Base-by-base conservation (phyloP, 2,329 filamentous ascomycete species). In the Rhinocladiella similis region DNA sequence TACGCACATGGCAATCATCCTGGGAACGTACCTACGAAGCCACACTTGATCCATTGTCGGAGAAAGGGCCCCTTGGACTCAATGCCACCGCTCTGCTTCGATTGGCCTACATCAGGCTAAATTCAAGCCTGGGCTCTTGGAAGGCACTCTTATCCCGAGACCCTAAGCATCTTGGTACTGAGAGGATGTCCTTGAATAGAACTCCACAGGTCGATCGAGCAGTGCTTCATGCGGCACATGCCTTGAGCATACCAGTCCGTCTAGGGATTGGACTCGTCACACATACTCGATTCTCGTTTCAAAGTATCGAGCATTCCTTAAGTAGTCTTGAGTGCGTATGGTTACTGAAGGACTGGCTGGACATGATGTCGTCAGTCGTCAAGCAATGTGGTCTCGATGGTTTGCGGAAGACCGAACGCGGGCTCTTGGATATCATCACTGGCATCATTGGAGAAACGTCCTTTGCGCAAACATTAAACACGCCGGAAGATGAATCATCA, bases 241-340 rank as follows among this genome's bases (percentile, higher is more conserved):
- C 61, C 25, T 59, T 66, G 22, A 60, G 52, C 25, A 63, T 67
- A n/a, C 64, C 63, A 3, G 60, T 67, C 10, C 61, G 64, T 13
- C 45, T 69, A 2, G 67, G 67, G 0, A 51, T 67, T 3, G 54
- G 60, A 9, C 63, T 62, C 48, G 56, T 68, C 5, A 51, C 63
- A 1, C 60, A 54, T 3, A 65, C 56, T 25, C 60, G 65, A 25
- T 51, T 61, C 1, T 63, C 63, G 39, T 60, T 67, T 1, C 65
- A 65, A 64, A 67, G 64, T 22, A 61, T 68, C 4, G 61, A 68
- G 22, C 62, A 67, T 47, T 63, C 64, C 12, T 55, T 68, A 1
- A 66, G 66, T 42, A 63, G 61, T 2, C 43, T 68, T 14, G 67
- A 68, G 14, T 68, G 64, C 35, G 65, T 66, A 3, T 45, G 65